Percentiles rank a stretch among this genome's conserved stretches.
Evolutionary conservation across 1,284 basidiomycete genomes (phyloP).

Genomic region (Trametes pubescens): DNA sequence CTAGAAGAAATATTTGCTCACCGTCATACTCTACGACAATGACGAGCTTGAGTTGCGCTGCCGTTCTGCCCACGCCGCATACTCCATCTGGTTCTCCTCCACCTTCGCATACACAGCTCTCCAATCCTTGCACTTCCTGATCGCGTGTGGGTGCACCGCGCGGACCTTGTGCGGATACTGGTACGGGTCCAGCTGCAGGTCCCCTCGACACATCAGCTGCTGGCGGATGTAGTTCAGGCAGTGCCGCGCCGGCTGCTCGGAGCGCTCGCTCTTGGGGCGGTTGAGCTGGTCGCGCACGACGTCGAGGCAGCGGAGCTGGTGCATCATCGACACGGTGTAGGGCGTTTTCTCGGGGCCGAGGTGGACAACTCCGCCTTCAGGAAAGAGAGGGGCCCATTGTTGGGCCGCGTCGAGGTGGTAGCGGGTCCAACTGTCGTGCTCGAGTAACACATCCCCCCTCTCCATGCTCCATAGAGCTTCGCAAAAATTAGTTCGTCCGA

Average conservation of each 20-base stretch:
- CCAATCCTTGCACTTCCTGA: constrained; percentile 31
- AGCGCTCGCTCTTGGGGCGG: constrained; percentile 14
- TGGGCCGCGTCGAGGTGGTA: constrained; percentile 21
- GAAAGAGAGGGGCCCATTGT: constrained; percentile 28
- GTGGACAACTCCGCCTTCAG: constrained; percentile 30
- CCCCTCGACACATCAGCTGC: constrained; percentile 28
- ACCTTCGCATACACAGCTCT: constrained; percentile 29
- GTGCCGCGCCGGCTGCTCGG: constrained; percentile 25
- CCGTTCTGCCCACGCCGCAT: background rate
- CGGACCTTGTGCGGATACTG: constrained; percentile 21
- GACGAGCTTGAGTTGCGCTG: background rate
- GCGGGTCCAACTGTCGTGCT: constrained; percentile 29
- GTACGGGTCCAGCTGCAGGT: constrained; percentile 24
- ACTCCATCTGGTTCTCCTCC: constrained; percentile 21
- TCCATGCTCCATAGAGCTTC: constrained; percentile 16
- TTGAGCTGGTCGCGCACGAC: constrained; percentile 30
- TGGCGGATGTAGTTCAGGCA: constrained; percentile 38
- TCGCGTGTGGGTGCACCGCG: constrained; percentile 14
- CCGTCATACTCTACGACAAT: background rate
- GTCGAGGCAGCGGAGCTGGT: constrained; percentile 36
- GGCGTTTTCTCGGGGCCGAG: constrained; percentile 17
- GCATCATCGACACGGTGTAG: constrained; percentile 35
- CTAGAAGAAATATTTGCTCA: background rate
- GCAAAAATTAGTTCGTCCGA: background rate
- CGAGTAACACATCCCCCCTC: constrained; percentile 20